Conservation (phyloP, 2,329 filamentous ascomycete genomes). For the Onygenales sp. region DNA sequence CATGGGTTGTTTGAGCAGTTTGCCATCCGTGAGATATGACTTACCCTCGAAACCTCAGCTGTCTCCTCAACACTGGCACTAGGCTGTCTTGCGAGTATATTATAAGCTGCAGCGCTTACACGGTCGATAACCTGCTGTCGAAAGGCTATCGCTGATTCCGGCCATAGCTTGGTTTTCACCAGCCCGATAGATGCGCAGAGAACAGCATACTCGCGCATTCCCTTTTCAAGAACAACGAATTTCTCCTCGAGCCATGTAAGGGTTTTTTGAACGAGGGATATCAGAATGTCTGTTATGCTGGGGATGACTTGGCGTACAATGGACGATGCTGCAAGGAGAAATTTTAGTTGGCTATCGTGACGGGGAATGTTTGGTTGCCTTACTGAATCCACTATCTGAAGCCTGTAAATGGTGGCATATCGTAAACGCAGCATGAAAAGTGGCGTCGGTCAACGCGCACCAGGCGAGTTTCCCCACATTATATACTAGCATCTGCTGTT, state of each 20-base stretch:
- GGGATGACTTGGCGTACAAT: constrained; percentile 9
- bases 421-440: constrained; percentile 27
- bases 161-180: constrained; percentile 12
- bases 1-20: too few species aligned
- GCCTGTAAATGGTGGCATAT: constrained; percentile 28
- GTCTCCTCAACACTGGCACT: constrained; percentile 8
- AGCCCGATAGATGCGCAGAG: constrained; percentile 12
- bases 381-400: constrained; percentile 16
- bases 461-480: constrained; percentile 22
- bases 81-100: constrained; percentile 22
- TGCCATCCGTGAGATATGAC: neutral
- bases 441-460: constrained; percentile 27
- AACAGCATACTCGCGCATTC: constrained; percentile 14
- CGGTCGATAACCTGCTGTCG: constrained; percentile 23
- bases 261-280: constrained; percentile 13
- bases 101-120: constrained; percentile 26
- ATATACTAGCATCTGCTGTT: constrained; percentile 25
- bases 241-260: constrained; percentile 13
- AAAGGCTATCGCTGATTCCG: constrained; percentile 3
- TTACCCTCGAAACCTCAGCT: constrained; percentile 4
- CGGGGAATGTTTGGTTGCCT: neutral
- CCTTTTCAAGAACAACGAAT: constrained; percentile 13
- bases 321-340: constrained; percentile 6
- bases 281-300: constrained; percentile 5
- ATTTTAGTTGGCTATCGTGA: neutral